These are phyloP conservation scores for Aspergillus sp. DNA, from an alignment of 2,329 filamentous ascomycete genomes.

Conservation along the genomic window DNA sequence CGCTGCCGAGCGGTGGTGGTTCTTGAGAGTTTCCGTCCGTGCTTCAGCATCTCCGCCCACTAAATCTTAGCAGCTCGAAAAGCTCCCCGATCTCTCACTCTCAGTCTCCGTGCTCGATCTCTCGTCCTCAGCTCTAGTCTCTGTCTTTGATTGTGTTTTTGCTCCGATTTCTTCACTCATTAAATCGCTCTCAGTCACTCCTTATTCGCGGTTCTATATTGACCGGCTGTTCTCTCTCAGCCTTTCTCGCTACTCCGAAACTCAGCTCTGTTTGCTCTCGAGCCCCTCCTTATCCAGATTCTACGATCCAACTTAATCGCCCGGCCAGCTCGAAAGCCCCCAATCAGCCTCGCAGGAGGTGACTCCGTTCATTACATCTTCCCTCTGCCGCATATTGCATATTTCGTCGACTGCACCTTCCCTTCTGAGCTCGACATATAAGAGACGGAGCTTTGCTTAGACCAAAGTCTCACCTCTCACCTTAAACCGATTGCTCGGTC, in stretches of 20 bases:
- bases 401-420: constrained; percentile 8
- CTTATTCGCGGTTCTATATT: constrained; percentile 8
- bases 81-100: constrained; percentile 7
- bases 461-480: neutral
- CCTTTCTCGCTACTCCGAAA: constrained; percentile 8
- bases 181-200: constrained; percentile 12
- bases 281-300: constrained; percentile 14
- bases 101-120: neutral
- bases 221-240: constrained; percentile 2
- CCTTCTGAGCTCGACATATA: neutral
- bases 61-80: constrained; percentile 8
- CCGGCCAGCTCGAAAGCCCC: neutral
- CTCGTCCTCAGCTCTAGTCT: constrained; percentile 7
- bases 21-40: neutral
- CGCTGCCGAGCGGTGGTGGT: neutral
- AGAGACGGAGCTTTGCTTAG: constrained; percentile 3
- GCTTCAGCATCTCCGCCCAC: constrained; percentile 7
- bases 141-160: constrained; percentile 5
- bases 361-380: neutral
- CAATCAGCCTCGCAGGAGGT: neutral
- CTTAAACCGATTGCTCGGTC: neutral
- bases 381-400: neutral
- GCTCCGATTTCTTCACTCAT: constrained; percentile 1
- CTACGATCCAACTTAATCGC: neutral
- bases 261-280: constrained; percentile 12